Conservation (phyloP, 2,329 filamentous ascomycete species). For the Aspergillus eucalypticola region DNA sequence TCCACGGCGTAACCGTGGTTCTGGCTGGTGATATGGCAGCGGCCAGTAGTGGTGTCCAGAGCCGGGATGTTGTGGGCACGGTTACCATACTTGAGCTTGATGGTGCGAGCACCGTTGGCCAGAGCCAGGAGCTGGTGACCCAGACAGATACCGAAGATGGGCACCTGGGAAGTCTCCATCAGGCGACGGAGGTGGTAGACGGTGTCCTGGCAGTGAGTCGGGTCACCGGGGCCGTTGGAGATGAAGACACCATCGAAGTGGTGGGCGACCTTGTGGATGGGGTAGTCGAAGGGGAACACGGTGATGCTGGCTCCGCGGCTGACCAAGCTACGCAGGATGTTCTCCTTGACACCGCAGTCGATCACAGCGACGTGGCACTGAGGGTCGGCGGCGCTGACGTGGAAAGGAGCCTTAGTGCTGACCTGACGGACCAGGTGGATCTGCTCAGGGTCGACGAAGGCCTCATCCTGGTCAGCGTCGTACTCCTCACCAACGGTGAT, state of each 20-base stretch:
- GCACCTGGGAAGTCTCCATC: conserved; percentile 87
- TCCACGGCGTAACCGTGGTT: conserved; percentile 98
- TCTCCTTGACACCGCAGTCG: conserved; percentile 99
- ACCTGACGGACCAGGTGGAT: conserved; percentile 96
- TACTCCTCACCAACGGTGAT: conserved; percentile 97
- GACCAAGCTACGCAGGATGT: conserved; percentile 93
- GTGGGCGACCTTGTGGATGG: conserved; percentile 95
- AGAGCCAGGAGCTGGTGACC: conserved; percentile 95
- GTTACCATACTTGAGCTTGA: conserved; percentile 99
- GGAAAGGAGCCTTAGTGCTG: conserved; percentile 97
- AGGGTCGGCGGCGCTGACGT: conserved; percentile 80
- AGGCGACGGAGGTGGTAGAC: conserved; percentile 88
- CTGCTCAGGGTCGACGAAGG: conserved; percentile 89
- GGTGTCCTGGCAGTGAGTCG: conserved; percentile 92
- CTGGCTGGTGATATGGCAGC: conserved; percentile 98
- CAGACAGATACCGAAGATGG: conserved; percentile 96
- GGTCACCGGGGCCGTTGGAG: conserved; percentile 97
- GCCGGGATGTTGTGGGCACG: conserved; percentile 98
- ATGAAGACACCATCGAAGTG: conserved; percentile 99
- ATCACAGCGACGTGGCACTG: conserved; percentile 90
- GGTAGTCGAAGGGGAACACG: conserved; percentile 94
- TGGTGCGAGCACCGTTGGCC: conserved; percentile 81
- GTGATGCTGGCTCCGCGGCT: conserved; percentile 89
- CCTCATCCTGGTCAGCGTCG: conserved; percentile 96
- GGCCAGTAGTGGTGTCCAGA: conserved; percentile 88